Base-by-base conservation (phyloP, 176 grass and related monocot genomes). In the Juncus effusus region DNA sequence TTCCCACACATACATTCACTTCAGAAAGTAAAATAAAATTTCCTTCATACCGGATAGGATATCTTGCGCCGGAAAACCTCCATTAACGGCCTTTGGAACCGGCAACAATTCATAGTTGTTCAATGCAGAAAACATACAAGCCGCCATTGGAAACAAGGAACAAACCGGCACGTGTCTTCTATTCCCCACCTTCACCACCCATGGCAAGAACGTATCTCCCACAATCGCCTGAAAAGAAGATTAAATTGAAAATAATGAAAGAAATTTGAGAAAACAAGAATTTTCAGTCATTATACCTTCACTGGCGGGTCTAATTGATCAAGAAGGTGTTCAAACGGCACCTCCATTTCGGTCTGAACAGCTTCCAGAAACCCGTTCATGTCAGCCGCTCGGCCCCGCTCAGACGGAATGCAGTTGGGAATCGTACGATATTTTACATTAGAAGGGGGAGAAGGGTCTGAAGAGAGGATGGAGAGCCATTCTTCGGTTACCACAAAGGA, bases 371-470 rank as follows among this genome's bases (percentile, higher is more conserved):
- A 86, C 45, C 72, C 69, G 7, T 4, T 15, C 4, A 80, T 45
- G 76, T 90, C 87, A 11, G 13, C 45, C 36, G 75, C 86, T 37
- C 86, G 82, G 61, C 72, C 76, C 10, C 51, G 60, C 50, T 88
- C 85, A 6, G 85, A 88, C 3, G 85, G 80, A 59, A 88, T 80
- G 51, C 82, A 74, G 50, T 88, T 77, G 3, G 80, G 80, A 14
- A 88, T 70, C 67, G 77, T 55, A 56, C 51, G 28, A 14, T 83
- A 38, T 19, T 54, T 61, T 28, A 83, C 61, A n/a, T 61, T 62
- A 5, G 56, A 4, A 10, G 59, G 63, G 3, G 65, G 42, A 39
- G 67, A 37, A 36, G 65, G 41, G 28, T 59, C 35, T 36, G 68
- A 60, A 16, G 55, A 51, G 66, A 95, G 79, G 51, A 90, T 64